These are phyloP conservation scores for Yarrowia sp. DNA, from an alignment of 805 yeast species.

Conservation along the genomic window DNA sequence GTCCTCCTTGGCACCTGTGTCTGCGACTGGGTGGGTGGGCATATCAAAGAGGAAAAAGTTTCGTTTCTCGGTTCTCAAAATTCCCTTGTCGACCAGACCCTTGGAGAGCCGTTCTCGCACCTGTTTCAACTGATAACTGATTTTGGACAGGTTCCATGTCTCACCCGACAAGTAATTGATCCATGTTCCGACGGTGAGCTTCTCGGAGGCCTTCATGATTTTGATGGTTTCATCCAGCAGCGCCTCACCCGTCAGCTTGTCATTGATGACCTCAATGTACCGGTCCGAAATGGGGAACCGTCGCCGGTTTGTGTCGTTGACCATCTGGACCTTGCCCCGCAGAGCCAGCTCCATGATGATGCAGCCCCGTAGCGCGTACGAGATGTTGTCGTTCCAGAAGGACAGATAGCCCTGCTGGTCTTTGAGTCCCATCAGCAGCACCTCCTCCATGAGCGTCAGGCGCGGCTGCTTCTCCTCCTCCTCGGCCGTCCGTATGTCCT, in stretches of 20 bases:
- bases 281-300: slow-evolving; percentile 86
- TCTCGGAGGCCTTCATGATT: slow-evolving; percentile 80
- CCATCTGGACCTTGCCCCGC: slow-evolving; percentile 81
- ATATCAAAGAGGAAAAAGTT: slow-evolving; percentile 92
- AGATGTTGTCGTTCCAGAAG: slow-evolving; percentile 97
- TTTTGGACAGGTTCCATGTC: slow-evolving; percentile 95
- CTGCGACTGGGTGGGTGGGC: slow-evolving; percentile 98
- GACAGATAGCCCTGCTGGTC: slow-evolving; percentile 95
- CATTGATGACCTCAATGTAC: slow-evolving; percentile 79
- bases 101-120: slow-evolving; percentile 95
- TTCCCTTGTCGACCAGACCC: slow-evolving; percentile 95
- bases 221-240: slow-evolving; percentile 89
- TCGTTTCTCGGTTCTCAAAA: slow-evolving; percentile 90
- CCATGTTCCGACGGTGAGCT: slow-evolving; percentile 82
- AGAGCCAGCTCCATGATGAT: slow-evolving; percentile 88
- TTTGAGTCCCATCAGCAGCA: slow-evolving; percentile 83
- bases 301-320: slow-evolving; percentile 88
- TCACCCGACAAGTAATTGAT: slow-evolving; percentile 88
- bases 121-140: slow-evolving; percentile 92
- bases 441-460: slow-evolving; percentile 95
- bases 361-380: slow-evolving; percentile 94
- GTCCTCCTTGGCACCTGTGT: slow-evolving; percentile 76
- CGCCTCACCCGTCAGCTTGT: slow-evolving; percentile 89
- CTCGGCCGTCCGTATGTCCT: slow-evolving; percentile 49
- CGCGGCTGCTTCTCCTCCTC: slow-evolving; percentile 57